These are phyloP conservation scores for Talaromyces adpressus DNA, from an alignment of 495 filamentous ascomycete genomes.

Conservation along the genomic window DNA sequence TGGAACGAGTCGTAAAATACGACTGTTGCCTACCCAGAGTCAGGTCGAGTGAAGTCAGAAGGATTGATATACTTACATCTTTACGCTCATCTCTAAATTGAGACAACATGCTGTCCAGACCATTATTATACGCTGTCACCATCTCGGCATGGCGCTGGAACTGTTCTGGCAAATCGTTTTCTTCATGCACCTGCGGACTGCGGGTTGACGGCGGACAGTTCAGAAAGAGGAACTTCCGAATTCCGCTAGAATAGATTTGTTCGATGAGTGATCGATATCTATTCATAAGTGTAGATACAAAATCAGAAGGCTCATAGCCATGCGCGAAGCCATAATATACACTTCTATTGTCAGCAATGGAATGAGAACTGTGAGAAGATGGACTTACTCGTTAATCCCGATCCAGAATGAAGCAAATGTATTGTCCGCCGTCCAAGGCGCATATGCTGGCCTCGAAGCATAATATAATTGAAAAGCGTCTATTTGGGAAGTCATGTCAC, in stretches of 20 bases:
- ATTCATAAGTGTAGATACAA: not conserved
- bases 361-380: not conserved
- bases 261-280: conserved; percentile 30
- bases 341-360: not conserved
- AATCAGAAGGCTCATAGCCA: not conserved
- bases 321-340: conserved; percentile 3
- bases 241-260: conserved; percentile 56
- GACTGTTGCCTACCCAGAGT: conserved; percentile 13
- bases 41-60: not conserved
- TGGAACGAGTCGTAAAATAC: conserved; percentile 28
- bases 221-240: conserved; percentile 68
- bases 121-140: conserved; percentile 24
- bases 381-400: conserved; percentile 56
- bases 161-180: conserved; percentile 16
- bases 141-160: conserved; percentile 21
- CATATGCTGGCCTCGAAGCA: conserved; percentile 24
- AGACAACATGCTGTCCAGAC: conserved; percentile 20
- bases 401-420: conserved; percentile 60
- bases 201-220: conserved; percentile 69
- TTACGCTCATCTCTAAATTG: conserved; percentile 15
- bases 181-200: conserved; percentile 42
- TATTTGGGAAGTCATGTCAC: conserved; percentile 26
- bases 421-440: conserved; percentile 48
- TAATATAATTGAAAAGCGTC: conserved; percentile 22
- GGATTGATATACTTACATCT: conserved; percentile 16